Base-by-base conservation (phyloP, 345 rosid genomes). In the Linum usitatissimum region DNA sequence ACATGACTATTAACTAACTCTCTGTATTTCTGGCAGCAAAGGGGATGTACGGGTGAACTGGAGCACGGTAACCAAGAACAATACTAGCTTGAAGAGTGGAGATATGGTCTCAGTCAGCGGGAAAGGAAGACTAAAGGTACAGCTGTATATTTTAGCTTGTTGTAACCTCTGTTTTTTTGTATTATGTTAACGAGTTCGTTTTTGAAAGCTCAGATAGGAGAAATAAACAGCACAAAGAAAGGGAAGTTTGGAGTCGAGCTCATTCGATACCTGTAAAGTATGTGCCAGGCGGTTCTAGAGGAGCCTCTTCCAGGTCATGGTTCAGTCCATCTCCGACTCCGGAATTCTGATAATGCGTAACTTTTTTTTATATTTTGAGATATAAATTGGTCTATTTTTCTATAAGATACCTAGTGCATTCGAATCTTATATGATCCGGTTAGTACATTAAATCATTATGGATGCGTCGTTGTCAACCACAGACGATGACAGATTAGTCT, bases 41-140 rank as follows among this genome's bases (percentile, higher is more conserved):
- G 81, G 80, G 19, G 96, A 92, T 59, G 90, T 93, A 55, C 88
- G 94, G 28, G 85, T 89, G 75, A 93, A 93, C 58, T 93, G 97
- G 97, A 64, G 62, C 8, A 83, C 88, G 0, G 68, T 86, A 36
- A 83, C 91, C 5, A 89, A 93, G 81, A 93, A 86, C 17, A 90
- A 91, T 60, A 75, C 84, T 18, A 75, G 68, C 0, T 78, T 93
- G 10, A 89, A 78, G 80, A 80, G 83, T 1, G 97, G 96, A 66
- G 97, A 93, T 77, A 38, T 87, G 64, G 82, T 92, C 75, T 92
- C 98, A 0, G 84, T 87, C 28, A 85, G 88, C 0, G 95, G 96
- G n/a, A 80, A 83, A 77, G 98, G 98, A 70, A 84, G 98, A 66
- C 67, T 89, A 31, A 81, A 89, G 91, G 98, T 87, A 66, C 72